A percentile compares a stretch with the other conserved stretches of the same genome.
phyloP scores from a whole-genome alignment of 1,139 yeast species.

The Candida smagusa region DNA sequence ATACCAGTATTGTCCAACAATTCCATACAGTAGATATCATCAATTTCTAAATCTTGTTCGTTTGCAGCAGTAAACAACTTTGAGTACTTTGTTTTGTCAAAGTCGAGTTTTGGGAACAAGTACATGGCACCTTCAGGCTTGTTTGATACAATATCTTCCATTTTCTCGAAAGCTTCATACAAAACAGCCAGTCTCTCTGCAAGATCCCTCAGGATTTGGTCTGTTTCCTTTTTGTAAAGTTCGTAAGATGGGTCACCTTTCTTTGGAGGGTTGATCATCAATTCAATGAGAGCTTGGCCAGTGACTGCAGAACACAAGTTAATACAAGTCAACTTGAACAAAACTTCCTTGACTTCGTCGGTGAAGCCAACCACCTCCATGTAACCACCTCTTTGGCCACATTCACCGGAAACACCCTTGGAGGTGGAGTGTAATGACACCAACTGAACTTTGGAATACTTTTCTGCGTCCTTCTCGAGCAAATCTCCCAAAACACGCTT shows the following conservation, averaged over 20 bases:
- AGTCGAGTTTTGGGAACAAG: conserved; percentile 74
- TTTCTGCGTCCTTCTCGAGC: conserved; percentile 48
- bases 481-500: conserved; percentile 65
- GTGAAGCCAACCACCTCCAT: conserved; percentile 88
- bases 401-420: conserved; percentile 95
- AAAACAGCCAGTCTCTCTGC: conserved; percentile 60
- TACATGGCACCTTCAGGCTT: conserved; percentile 98
- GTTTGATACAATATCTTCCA: conserved; percentile 83
- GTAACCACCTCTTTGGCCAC: conserved; percentile 99
- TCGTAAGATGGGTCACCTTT: conserved; percentile 75
- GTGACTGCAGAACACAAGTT: conserved; percentile 90
- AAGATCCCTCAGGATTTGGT: conserved; percentile 59
- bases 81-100: conserved; percentile 46
- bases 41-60: conserved; percentile 56
- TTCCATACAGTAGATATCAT: conserved; percentile 83
- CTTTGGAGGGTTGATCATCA: conserved; percentile 90
- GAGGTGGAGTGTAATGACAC: conserved; percentile 95
- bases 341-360: conserved; percentile 62
- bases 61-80: conserved; percentile 63
- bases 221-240: conserved; percentile 59
- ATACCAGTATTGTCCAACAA: conserved; percentile 88
- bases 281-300: conserved; percentile 88
- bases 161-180: conserved; percentile 63
- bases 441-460: conserved; percentile 71
- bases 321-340: conserved; percentile 84